Evolutionary conservation across 1,284 basidiomycete species (phyloP), one percentile per base, ranked within the genome.

Genomic region (Laetiporus sulphureus): DNA sequence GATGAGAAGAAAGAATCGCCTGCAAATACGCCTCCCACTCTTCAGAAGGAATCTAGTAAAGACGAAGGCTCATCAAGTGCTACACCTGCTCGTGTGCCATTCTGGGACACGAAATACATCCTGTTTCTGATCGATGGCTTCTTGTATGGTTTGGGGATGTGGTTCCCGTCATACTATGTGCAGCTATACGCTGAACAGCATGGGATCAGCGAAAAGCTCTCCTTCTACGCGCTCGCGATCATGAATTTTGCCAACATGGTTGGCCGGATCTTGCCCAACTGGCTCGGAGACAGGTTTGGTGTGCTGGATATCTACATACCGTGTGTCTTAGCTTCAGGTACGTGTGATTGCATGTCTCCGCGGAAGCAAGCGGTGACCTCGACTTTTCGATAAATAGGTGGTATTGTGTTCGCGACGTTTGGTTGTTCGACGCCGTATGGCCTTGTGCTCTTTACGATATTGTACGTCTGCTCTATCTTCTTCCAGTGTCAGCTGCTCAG

Each of bases 151-250:
- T 49, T 61, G 16, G 59, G 52, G 11, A 50, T 46, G 12, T 58
- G 53, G 40, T 54, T 57, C 24, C 57, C 57, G 2, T 41, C 53
- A 13, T 55, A 52, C 33, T 58, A 56, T 32, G 43, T 61, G 33
- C 57, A 61, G 39, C 49, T 56, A 16, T 57, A 48, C 32, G 57
- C 57, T 15, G 38, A 47, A 15, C 46, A 40, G 22, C 49, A 57
- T 16, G 45, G 51, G 12, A 42, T 57, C n/a, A 40, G 45, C 27
- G 33, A 46, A 35, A 42, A 30, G 5, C 40, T 57, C 4, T 44
- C 51, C 3, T 55, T 53, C 37, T 55, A 55, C 36, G 49, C 48
- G n/a, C 47, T 60, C 3, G 56, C 57, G 11, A 53, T 60, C 27
- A 45, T 58, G 32, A 58, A 57, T 36, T 33, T 49, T 6, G 46